Conservation (phyloP, 805 yeast species). For the Hanseniaspora lindneri region DNA sequence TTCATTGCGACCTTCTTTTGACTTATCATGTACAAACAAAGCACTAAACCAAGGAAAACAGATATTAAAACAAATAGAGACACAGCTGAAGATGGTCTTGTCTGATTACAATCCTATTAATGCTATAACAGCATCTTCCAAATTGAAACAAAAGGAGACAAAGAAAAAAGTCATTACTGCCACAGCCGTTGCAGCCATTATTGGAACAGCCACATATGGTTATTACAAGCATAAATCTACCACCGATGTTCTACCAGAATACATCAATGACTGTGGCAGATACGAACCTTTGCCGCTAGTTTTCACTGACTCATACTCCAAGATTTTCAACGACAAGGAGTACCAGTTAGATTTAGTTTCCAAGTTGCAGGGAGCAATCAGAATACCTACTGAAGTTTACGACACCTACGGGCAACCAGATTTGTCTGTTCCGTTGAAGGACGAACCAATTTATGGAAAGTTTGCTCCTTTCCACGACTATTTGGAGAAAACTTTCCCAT, state of each 20-base stretch:
- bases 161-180: conserved; percentile 1
- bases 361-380: conserved; percentile 42
- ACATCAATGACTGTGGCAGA: conserved; percentile 14
- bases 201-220: not conserved
- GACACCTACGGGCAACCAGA: conserved; percentile 32
- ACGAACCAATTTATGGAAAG: conserved; percentile 17
- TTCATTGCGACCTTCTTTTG: no score
- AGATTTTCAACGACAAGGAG: conserved; percentile 16
- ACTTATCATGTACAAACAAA: no score
- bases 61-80: not conserved
- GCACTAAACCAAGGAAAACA: no score
- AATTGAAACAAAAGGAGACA: conserved; percentile 13
- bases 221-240: not conserved
- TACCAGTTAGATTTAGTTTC: conserved; percentile 17
- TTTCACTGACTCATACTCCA: conserved; percentile 15
- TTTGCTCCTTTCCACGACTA: conserved; percentile 35
- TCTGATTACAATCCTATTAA: conserved; percentile 15
- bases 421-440: conserved; percentile 16
- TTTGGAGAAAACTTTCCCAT: conserved; percentile 40
- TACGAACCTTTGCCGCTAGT: conserved; percentile 16
- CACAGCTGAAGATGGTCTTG: conserved; percentile 6
- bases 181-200: not conserved
- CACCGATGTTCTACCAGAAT: conserved; percentile 7
- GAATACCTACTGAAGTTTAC: conserved; percentile 43
- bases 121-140: conserved; percentile 8